A percentile compares a stretch with the other conserved stretches of the same genome.
Conservation (phyloP, 169 alveolate genomes). For the Theileria luwenshuni region DNA sequence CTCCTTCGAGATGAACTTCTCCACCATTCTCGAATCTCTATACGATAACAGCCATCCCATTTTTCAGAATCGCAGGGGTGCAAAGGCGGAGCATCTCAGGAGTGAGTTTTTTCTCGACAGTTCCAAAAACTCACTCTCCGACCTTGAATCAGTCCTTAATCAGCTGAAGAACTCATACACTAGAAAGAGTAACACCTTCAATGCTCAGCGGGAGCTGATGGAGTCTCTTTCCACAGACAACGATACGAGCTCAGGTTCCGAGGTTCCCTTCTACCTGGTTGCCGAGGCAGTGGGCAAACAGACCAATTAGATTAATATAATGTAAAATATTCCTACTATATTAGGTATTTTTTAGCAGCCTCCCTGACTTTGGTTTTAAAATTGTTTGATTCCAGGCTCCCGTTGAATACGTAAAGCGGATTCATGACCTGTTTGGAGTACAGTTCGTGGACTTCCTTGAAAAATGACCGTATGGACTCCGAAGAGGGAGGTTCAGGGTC, state of each 20-base stretch:
- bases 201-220: slow-evolving; percentile 59
- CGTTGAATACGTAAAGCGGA: slow-evolving; percentile 73
- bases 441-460: slow-evolving; percentile 83
- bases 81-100: neutral
- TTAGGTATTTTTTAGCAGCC: slow-evolving; percentile 67
- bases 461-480: slow-evolving; percentile 79
- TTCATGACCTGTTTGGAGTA: slow-evolving; percentile 75
- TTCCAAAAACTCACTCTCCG: slow-evolving; percentile 11
- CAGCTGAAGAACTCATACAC: slow-evolving; percentile 35
- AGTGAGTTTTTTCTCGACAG: slow-evolving; percentile 20
- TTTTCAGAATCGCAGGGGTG: slow-evolving; percentile 43
- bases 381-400: slow-evolving; percentile 23
- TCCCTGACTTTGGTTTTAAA: slow-evolving; percentile 44
- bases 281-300: slow-evolving; percentile 61
- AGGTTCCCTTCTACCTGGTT: slow-evolving; percentile 52
- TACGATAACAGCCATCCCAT: slow-evolving; percentile 63
- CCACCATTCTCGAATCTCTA: slow-evolving; percentile 50
- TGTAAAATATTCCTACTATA: slow-evolving; percentile 27
- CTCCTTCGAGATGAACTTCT: slow-evolving; percentile 15
- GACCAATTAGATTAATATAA: slow-evolving; percentile 4
- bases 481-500: slow-evolving; percentile 75
- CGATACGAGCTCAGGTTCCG: slow-evolving; percentile 5
- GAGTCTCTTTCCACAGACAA: slow-evolving; percentile 41
- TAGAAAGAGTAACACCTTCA: slow-evolving; percentile 27
- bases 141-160: slow-evolving; percentile 29